Percentiles rank a stretch among this genome's conserved stretches.
phyloP scores from a whole-genome alignment of 1,284 basidiomycete species.

The Exsudoporus floridanus region DNA sequence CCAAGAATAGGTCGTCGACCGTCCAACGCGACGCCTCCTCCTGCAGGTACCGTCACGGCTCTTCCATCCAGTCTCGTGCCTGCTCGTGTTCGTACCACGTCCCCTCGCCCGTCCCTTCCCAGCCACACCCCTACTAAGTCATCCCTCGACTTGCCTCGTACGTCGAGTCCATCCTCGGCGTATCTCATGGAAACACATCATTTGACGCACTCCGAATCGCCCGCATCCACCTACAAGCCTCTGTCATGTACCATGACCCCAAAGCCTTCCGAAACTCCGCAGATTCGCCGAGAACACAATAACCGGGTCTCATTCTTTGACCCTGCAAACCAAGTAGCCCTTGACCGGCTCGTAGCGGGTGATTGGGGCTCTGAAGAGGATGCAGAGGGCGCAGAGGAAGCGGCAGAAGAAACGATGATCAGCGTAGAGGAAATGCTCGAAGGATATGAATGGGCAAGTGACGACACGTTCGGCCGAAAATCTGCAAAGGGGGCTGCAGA shows the following conservation, averaged over 20 bases:
- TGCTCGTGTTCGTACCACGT: constrained; percentile 17
- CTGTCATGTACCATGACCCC: constrained; percentile 12
- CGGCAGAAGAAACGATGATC: constrained; percentile 76
- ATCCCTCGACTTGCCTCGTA: constrained; percentile 26
- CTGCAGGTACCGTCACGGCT: constrained; percentile 12
- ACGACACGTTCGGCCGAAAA: constrained; percentile 62
- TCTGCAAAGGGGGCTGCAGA: constrained; percentile 75
- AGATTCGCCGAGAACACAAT: constrained; percentile 55
- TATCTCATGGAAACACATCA: constrained; percentile 6
- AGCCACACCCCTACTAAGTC: constrained; percentile 12
- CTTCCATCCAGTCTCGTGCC: constrained; percentile 27
- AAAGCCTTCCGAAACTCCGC: constrained; percentile 26
- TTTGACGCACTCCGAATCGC: constrained; percentile 13
- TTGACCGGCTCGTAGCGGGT: constrained; percentile 71
- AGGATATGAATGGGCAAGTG: constrained; percentile 92
- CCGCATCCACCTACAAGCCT: constrained; percentile 12
- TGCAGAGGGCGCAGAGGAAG: constrained; percentile 67
- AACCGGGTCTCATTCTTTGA: constrained; percentile 80
- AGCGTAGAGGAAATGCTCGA: constrained; percentile 99
- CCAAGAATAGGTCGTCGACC: constrained; percentile 39
- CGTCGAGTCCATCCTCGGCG: constrained; percentile 17
- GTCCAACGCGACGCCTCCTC: constrained; percentile 36
- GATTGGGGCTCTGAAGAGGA: constrained; percentile 47
- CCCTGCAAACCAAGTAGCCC: constrained; percentile 65
- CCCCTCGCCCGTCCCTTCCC: constrained; percentile 23